A percentile compares a stretch with the other conserved stretches of the same genome.
Evolutionary conservation across 176 grass and related monocot species (phyloP).

Genomic region (Pharus latifolius): DNA sequence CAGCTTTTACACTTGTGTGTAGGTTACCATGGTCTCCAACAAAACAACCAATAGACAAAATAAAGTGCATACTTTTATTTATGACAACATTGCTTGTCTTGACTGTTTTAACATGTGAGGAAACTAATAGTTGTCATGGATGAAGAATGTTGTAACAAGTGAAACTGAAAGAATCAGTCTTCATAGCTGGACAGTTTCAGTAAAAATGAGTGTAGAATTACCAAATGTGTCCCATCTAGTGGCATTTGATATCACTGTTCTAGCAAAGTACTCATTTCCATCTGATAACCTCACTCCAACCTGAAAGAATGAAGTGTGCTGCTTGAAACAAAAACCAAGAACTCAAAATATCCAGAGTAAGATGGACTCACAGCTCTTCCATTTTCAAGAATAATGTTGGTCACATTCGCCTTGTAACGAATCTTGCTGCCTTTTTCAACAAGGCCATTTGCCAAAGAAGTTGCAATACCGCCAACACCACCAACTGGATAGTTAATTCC

Average conservation of each 20-base stretch:
- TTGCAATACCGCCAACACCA: constrained; percentile 78
- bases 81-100: neutral
- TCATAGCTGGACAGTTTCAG: neutral
- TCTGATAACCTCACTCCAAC: constrained; percentile 77
- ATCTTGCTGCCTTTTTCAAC: constrained; percentile 76
- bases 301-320: constrained; percentile 24
- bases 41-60: too few relatives aligned
- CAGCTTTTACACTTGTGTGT: too few relatives aligned
- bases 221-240: constrained; percentile 99
- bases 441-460: constrained; percentile 77
- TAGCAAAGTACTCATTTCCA: constrained; percentile 79
- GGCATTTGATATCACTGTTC: constrained; percentile 92
- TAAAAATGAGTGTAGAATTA: constrained; percentile 23
- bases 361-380: constrained; percentile 79
- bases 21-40: too few relatives aligned
- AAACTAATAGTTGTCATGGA: neutral
- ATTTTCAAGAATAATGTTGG: constrained; percentile 74
- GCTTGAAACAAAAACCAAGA: neutral
- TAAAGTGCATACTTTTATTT: too few relatives aligned
- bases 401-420: constrained; percentile 74
- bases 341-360: constrained; percentile 8
- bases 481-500: constrained; percentile 94
- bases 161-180: neutral
- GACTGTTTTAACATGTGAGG: neutral
- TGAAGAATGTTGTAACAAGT: constrained; percentile 1